A percentile compares a stretch with the other conserved stretches of the same genome.
These are phyloP conservation scores for Magnusiomyces sp. DNA, from an alignment of 1,139 yeast species.

Conservation along the genomic window DNA sequence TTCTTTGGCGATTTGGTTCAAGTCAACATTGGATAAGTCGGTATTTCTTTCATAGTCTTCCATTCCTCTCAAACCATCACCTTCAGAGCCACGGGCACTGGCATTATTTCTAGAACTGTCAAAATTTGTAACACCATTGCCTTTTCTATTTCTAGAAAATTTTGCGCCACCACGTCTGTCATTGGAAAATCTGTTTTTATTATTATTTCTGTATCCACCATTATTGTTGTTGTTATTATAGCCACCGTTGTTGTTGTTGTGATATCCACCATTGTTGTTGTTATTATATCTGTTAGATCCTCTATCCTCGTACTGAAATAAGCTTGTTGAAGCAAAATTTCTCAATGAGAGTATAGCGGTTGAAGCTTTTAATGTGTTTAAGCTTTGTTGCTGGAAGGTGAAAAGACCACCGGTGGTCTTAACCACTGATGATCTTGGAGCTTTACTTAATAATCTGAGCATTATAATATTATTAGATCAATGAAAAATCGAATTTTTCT, in stretches of 20 bases:
- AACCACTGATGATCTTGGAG: too few species aligned
- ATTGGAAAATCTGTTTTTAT: background rate
- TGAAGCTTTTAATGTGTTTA: background rate
- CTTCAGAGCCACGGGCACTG: conserved; percentile 21
- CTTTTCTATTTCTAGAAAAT: background rate
- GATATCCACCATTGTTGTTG: conserved; percentile 4
- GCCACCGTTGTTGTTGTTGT: background rate
- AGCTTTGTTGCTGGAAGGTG: background rate
- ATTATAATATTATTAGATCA: too few species aligned
- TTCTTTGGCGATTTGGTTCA: conserved; percentile 10
- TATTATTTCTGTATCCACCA: conserved; percentile 1
- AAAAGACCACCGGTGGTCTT: background rate
- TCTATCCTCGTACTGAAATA: background rate
- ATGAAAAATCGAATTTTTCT: too few species aligned
- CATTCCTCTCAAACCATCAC: conserved; percentile 29
- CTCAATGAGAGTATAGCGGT: too few species aligned
- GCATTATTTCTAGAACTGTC: conserved; percentile 16
- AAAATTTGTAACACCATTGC: conserved; percentile 12
- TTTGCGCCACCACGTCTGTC: background rate
- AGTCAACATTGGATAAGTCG: conserved; percentile 17
- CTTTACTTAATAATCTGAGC: too few species aligned
- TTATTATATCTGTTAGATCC: conserved; percentile 1
- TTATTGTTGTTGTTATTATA: background rate
- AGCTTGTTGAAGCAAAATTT: too few species aligned
- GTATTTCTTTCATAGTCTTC: conserved; percentile 25